Evolutionary conservation across 768 basidiomycete genomes (phyloP).

Genomic region (Leccinum longicurvipes): DNA sequence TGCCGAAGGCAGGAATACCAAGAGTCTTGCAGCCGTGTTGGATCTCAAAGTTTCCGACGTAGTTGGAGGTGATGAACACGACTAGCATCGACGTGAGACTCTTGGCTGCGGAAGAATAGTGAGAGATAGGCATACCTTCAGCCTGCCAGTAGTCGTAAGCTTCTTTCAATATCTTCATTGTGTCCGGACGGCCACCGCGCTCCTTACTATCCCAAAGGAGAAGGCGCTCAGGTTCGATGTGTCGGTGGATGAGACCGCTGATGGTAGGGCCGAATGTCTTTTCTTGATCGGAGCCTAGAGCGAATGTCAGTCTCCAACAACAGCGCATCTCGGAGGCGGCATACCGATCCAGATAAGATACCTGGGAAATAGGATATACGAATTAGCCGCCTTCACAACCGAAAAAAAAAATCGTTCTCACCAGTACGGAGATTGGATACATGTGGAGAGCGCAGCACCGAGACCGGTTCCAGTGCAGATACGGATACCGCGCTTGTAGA

Average conservation of each 20-base stretch:
- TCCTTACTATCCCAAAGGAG: constrained; percentile 76
- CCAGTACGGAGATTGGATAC: constrained; percentile 74
- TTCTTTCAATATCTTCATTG: constrained; percentile 73
- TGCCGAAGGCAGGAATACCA: constrained; percentile 66
- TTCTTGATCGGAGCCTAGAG: constrained; percentile 73
- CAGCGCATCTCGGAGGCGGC: constrained; percentile 8
- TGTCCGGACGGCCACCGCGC: constrained; percentile 71
- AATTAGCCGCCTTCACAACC: neutral
- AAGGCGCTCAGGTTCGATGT: constrained; percentile 70
- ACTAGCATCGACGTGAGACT: constrained; percentile 35
- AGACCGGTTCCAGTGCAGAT: constrained; percentile 82
- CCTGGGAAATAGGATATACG: constrained; percentile 35
- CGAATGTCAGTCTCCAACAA: constrained; percentile 10
- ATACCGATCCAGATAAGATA: constrained; percentile 76
- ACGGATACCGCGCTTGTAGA: constrained; percentile 79
- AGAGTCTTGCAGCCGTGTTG: constrained; percentile 74
- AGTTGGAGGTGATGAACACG: constrained; percentile 85
- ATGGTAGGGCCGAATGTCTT: constrained; percentile 84
- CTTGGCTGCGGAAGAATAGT: neutral
- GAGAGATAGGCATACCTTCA: constrained; percentile 44
- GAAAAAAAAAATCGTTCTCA: constrained; percentile 28
- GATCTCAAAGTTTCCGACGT: constrained; percentile 71
- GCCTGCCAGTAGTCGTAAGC: constrained; percentile 67
- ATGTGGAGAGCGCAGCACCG: constrained; percentile 75
- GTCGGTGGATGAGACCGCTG: constrained; percentile 63